Evolutionary conservation across 108 stramenopile species (phyloP).

Genomic region (Schizochytrium sp.): DNA sequence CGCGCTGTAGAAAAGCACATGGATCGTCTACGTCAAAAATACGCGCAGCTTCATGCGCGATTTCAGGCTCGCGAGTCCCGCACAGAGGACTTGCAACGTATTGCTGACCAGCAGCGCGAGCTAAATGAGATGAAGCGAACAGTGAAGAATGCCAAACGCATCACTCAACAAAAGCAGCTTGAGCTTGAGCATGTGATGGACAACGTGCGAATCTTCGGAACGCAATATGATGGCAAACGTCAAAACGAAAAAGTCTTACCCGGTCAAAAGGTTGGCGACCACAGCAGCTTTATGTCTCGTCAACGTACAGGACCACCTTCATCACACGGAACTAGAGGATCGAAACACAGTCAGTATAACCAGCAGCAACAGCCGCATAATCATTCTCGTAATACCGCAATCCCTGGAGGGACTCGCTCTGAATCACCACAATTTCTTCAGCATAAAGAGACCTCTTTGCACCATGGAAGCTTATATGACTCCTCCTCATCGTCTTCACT

Average conservation of each 20-base stretch:
- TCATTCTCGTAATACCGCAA: background rate
- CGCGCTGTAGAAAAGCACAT: background rate
- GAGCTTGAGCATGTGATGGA: constrained; percentile 41
- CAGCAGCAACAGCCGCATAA: background rate
- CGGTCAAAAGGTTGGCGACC: constrained; percentile 52
- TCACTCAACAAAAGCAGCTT: constrained; percentile 28
- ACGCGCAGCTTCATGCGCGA: background rate
- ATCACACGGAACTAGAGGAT: background rate
- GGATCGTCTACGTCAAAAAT: background rate
- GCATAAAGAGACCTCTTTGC: constrained; percentile 27
- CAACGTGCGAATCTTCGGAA: constrained; percentile 59
- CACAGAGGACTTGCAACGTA: constrained; percentile 18
- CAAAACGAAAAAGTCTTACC: background rate
- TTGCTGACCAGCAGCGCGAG: constrained; percentile 17
- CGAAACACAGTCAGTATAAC: background rate
- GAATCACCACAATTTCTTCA: constrained; percentile 20
- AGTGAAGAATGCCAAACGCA: background rate
- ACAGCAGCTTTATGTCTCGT: background rate
- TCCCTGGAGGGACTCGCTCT: background rate
- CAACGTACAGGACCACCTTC: background rate
- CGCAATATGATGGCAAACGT: constrained; percentile 17
- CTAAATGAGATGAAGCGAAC: background rate
- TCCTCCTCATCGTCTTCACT: constrained; percentile 10
- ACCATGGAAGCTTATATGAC: background rate
- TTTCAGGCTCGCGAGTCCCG: constrained; percentile 60